A percentile compares a stretch with the other conserved stretches of the same genome.
phyloP scores from a whole-genome alignment of 2,329 filamentous ascomycete genomes.

The Exophiala mesophila region DNA sequence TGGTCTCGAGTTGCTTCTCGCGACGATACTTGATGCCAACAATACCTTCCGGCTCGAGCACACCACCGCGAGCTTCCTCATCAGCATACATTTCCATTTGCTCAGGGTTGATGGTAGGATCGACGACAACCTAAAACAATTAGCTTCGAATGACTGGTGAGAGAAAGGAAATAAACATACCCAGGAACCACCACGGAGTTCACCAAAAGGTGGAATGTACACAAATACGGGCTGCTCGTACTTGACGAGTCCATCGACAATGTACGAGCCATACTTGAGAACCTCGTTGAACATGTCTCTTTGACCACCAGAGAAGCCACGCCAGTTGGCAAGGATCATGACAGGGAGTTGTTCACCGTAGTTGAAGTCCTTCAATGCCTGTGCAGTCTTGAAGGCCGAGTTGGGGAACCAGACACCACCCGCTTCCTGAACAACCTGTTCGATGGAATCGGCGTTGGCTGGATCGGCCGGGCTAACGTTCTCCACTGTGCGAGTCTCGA shows the following conservation, averaged over 20 bases:
- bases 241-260: slow-evolving; percentile 96
- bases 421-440: slow-evolving; percentile 89
- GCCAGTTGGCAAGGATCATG: slow-evolving; percentile 99
- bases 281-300: slow-evolving; percentile 99
- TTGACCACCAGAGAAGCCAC: slow-evolving; percentile 99
- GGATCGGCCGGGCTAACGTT: slow-evolving; percentile 95
- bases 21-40: slow-evolving; percentile 98
- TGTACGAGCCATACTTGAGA: slow-evolving; percentile 98
- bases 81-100: slow-evolving; percentile 99
- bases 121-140: slow-evolving; percentile 70
- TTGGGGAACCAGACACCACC: slow-evolving; percentile 99
- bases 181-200: slow-evolving; percentile 98
- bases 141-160: slow-evolving; percentile 28
- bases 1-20: slow-evolving; percentile 94
- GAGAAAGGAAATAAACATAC: slow-evolving; percentile 38
- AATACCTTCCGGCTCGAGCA: slow-evolving; percentile 96
- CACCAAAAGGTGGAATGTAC: slow-evolving; percentile 94
- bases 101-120: slow-evolving; percentile 94
- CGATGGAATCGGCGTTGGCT: slow-evolving; percentile 96
- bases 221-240: slow-evolving; percentile 98
- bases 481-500: slow-evolving; percentile 93
- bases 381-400: slow-evolving; percentile 98
- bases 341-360: slow-evolving; percentile 94
- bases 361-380: slow-evolving; percentile 99
- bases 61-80: slow-evolving; percentile 88